Evolutionary conservation across 176 grass and related monocot genomes (phyloP).

Genomic region (Carex myosuroides): DNA sequence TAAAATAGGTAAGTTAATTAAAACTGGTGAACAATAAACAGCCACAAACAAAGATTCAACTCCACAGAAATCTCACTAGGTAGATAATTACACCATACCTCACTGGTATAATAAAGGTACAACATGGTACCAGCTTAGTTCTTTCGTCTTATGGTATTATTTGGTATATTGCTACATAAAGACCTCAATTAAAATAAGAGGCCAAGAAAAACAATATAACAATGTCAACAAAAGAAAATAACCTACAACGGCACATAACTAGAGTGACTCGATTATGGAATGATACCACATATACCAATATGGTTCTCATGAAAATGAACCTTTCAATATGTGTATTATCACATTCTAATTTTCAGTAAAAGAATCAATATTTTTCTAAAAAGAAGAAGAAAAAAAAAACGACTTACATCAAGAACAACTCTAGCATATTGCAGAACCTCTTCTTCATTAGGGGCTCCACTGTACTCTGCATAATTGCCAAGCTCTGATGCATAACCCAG

Average conservation of each 20-base stretch:
- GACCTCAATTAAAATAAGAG: neutral
- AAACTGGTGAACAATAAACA: neutral
- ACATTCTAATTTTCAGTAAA: neutral
- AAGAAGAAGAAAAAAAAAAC: neutral
- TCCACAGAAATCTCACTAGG: neutral
- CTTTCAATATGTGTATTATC: neutral
- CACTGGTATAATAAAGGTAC: neutral
- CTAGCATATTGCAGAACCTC: slow-evolving; percentile 91
- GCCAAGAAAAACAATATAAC: neutral
- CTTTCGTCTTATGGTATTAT: neutral
- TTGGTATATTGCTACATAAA: neutral
- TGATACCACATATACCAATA: neutral
- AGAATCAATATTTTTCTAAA: neutral
- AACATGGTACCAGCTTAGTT: neutral
- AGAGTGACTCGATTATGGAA: neutral
- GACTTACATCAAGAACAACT: slow-evolving; percentile 85
- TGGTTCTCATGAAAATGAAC: neutral
- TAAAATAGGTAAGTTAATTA: neutral
- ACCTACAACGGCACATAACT: neutral
- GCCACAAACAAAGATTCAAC: neutral
- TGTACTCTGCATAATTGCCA: slow-evolving; percentile 88
- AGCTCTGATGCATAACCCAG: slow-evolving; percentile 80
- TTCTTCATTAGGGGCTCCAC: slow-evolving; percentile 86
- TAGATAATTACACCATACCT: neutral
- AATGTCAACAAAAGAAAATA: neutral